Evolutionary conservation across 2,329 filamentous ascomycete genomes (phyloP), one percentile per base, ranked within the genome.

Genomic region (Penicillium sp.): DNA sequence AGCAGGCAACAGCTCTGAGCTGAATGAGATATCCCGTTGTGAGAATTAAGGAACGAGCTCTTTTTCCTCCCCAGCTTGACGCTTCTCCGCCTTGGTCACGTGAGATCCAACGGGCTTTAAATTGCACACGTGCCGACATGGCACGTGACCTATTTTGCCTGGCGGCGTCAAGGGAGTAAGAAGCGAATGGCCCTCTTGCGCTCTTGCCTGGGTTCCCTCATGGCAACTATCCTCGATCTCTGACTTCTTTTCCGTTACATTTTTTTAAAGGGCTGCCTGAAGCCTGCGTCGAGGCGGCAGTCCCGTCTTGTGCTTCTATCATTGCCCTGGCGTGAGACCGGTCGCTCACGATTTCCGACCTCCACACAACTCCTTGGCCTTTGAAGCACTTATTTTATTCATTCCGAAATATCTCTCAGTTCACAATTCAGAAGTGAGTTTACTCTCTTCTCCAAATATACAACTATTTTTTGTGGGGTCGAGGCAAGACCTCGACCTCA

Each of bases 231-330:
- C 65, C 59, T 56, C 54, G 56, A 60, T 47, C 45, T 62, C 62
- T 62, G 63, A 59, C 52, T 56, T 56, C 38, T 57, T 58, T 58
- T 56, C 60, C 56, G 47, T 58, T 42, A 58, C 45, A 61, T 66
- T 51, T 53, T 53, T 61, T 63, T 39, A 60, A 62, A 62, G 58
- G 64, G 64, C 62, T 61, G 67, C 60, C 58, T 65, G 39, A 52
- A 65, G 67, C 66, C 68, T 65, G 60, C 66, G 60, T 62, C 57
- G 66, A 68, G 69, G 68, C 65, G 67, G 69, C 39, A 61, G 51
- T 61, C 50, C 65, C 64, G 64, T 71, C 66, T 65, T 61, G 61
- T 64, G 62, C 62, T 66, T 63, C 53, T 54, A 59, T 60, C 52
- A 61, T 63, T 60, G 60, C 60, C 59, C 55, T 64, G 58, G 53